Evolutionary conservation across 306 rosid genomes (phyloP).

Genomic region (Echinosophora koreensis): DNA sequence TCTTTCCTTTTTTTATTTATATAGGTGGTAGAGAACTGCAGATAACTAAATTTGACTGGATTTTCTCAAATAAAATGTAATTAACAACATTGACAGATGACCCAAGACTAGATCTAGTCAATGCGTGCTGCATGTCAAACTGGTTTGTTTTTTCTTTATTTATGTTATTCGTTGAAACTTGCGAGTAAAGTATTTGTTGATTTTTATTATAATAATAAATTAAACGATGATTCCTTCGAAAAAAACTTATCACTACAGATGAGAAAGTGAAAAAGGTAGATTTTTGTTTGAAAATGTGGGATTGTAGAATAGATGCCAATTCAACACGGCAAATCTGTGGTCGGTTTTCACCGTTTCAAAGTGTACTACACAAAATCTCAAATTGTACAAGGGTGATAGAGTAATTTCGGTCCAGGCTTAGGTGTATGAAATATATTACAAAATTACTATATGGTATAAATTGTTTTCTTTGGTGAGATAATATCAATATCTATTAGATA

Average conservation of each 20-base stretch:
- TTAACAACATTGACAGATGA: too few species aligned
- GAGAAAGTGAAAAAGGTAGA: background rate
- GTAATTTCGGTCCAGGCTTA: constrained; percentile 34
- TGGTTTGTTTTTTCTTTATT: background rate
- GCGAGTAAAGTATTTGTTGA: background rate
- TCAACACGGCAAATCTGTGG: constrained; percentile 3
- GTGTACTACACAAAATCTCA: constrained; percentile 37
- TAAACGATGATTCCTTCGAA: background rate
- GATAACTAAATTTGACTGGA: too few species aligned
- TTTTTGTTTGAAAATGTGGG: background rate
- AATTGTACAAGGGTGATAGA: constrained; percentile 33
- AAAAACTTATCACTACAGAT: background rate
- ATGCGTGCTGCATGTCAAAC: constrained; percentile 19
- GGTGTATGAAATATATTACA: background rate
- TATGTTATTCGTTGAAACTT: background rate
- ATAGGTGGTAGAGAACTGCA: too few species aligned
- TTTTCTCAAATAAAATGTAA: too few species aligned
- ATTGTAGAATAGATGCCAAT: background rate
- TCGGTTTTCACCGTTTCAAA: background rate
- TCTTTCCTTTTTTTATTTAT: too few species aligned
- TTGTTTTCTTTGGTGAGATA: constrained; percentile 11
- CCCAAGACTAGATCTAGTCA: too few species aligned
- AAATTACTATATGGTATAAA: background rate
- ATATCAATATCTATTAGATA: background rate
- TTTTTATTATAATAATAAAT: background rate